phyloP scores from a whole-genome alignment of 2,329 filamentous ascomycete species.

The Triangularia verruculosa region DNA sequence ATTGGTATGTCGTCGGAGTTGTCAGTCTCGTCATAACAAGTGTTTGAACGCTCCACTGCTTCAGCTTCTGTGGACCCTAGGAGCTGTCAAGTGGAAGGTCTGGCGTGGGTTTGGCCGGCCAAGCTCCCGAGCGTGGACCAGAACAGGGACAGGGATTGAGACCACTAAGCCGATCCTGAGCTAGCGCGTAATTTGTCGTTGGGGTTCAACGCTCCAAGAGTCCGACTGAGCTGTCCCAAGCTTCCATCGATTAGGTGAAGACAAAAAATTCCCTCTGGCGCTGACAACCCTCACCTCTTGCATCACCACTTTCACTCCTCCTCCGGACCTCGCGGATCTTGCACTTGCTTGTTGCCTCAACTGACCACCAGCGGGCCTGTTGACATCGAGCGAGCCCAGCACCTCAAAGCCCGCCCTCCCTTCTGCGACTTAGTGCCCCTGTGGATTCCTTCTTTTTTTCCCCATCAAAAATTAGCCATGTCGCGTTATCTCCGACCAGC shows the following conservation, averaged over 20 bases:
- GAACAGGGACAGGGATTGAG: slow-evolving; percentile 14
- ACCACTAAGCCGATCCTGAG: slow-evolving; percentile 21
- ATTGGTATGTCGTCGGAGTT: background rate
- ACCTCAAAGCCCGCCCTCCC: background rate
- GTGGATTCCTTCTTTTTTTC: slow-evolving; percentile 10
- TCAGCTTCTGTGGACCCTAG: slow-evolving; percentile 1
- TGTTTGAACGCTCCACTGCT: slow-evolving; percentile 8
- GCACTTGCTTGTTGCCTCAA: slow-evolving; percentile 17
- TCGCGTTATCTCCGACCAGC: slow-evolving; percentile 47
- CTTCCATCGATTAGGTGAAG: slow-evolving; percentile 21
- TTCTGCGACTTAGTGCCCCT: slow-evolving; percentile 11
- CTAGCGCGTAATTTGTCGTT: slow-evolving; percentile 27
- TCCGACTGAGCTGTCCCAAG: slow-evolving; percentile 27
- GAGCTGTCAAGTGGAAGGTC: slow-evolving; percentile 13
- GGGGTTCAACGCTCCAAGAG: slow-evolving; percentile 30
- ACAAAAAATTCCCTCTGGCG: slow-evolving; percentile 30
- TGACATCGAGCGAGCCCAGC: slow-evolving; percentile 22
- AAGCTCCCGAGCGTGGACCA: slow-evolving; percentile 16
- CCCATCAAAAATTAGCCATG: slow-evolving; percentile 33
- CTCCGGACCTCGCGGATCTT: slow-evolving; percentile 11
- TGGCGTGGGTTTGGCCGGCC: slow-evolving; percentile 13
- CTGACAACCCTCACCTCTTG: slow-evolving; percentile 16
- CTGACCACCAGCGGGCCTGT: slow-evolving; percentile 12
- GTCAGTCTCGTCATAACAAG: background rate
- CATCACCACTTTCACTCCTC: slow-evolving; percentile 19